phyloP scores from a whole-genome alignment of 768 basidiomycete species.

The Boletus speciosus region DNA sequence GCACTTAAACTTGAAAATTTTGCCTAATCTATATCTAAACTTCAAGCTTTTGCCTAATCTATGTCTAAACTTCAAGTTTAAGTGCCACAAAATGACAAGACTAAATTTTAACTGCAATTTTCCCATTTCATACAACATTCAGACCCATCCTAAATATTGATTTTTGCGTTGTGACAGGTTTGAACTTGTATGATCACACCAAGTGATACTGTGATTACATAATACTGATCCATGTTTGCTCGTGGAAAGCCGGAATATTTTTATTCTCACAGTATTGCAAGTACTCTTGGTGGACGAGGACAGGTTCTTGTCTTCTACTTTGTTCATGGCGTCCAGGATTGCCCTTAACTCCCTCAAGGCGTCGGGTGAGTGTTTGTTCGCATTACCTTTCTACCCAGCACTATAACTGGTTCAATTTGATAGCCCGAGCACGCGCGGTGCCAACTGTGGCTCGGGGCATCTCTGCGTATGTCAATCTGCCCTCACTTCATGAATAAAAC shows the following conservation, averaged over 20 bases:
- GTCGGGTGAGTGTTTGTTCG: constrained; percentile 42
- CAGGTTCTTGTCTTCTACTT: constrained; percentile 3
- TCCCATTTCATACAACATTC: too few species aligned
- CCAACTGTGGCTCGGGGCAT: constrained; percentile 45
- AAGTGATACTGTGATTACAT: constrained; percentile 9
- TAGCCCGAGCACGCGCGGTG: constrained; percentile 56
- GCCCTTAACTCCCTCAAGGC: constrained; percentile 61
- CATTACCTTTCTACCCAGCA: not conserved
- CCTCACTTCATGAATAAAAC: constrained; percentile 3
- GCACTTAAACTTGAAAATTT: too few species aligned
- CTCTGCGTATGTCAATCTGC: constrained; percentile 41
- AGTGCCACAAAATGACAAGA: too few species aligned
- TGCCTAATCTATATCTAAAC: too few species aligned
- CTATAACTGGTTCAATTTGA: not conserved
- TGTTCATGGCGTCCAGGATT: constrained; percentile 66
- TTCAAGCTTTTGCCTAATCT: too few species aligned
- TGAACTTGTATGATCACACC: too few species aligned
- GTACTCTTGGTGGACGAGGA: not conserved
- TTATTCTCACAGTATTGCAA: constrained; percentile 27
- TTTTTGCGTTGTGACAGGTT: too few species aligned
- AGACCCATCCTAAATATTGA: too few species aligned
- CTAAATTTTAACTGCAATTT: too few species aligned
- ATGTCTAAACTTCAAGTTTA: too few species aligned
- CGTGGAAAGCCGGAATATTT: constrained; percentile 33
- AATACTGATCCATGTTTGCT: constrained; percentile 5